A percentile compares a stretch with the other conserved stretches of the same genome.
These are phyloP conservation scores for Trichophyton equinum DNA, from an alignment of 2,329 filamentous ascomycete species.

Conservation along the genomic window DNA sequence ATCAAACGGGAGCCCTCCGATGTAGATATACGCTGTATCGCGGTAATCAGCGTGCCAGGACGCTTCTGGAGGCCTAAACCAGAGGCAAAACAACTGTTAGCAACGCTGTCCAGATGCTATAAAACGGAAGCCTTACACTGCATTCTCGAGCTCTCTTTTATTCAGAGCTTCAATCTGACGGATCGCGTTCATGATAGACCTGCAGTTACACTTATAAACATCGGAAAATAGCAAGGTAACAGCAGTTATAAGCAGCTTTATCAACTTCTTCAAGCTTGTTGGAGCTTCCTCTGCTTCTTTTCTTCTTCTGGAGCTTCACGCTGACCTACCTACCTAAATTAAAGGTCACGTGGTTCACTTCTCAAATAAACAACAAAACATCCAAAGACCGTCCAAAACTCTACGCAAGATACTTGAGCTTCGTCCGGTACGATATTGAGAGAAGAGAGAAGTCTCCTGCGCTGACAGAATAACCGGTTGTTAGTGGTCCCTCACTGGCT, in stretches of 20 bases:
- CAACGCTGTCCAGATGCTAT: neutral
- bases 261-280: neutral
- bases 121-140: constrained; percentile 46
- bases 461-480: neutral
- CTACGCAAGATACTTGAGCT: neutral
- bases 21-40: constrained; percentile 93
- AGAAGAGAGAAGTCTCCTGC: neutral
- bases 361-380: neutral
- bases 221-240: neutral
- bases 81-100: constrained; percentile 1
- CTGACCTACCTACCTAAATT: neutral
- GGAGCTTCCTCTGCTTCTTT: neutral
- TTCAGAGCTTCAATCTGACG: constrained; percentile 87
- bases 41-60: constrained; percentile 98
- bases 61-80: constrained; percentile 58
- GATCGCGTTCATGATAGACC: constrained; percentile 69
- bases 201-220: neutral
- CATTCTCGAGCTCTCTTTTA: constrained; percentile 83
- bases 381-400: neutral
- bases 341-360: neutral
- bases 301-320: neutral
- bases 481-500: neutral
- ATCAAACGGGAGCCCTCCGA: constrained; percentile 84
- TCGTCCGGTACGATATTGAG: neutral
- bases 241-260: neutral